Base-by-base conservation (phyloP, 768 basidiomycete genomes). In the Lactarius quietus region DNA sequence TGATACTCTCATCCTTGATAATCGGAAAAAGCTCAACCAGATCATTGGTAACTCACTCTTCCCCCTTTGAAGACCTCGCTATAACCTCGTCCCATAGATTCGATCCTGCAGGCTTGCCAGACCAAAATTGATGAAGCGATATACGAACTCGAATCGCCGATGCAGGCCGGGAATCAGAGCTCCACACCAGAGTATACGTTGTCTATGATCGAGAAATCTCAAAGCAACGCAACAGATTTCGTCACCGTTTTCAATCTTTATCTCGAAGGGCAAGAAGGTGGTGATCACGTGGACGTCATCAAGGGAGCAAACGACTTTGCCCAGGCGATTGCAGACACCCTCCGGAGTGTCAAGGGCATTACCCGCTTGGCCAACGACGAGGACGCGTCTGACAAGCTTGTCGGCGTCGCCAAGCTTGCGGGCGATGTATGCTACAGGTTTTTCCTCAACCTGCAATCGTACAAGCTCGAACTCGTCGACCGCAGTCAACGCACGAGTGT, bases 121-220 rank as follows among this genome's bases (percentile, higher is more conserved):
- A 91, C 95, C 70, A 98, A 98, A 76, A 89, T 99, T 29, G 97
- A 99, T 70, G 95, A 98, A 72, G 85, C 93, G 6, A 92, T 98
- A 70, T 99, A 98, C 76, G 97, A 98, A 76, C 84, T 99, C 48
- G 96, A 99, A 76, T 97, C 97, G 4, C 93, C 94, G 3, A 90
- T 92, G 45, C 92, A 94, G 72, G 90, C 90, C 5, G 97, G 96
- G 41, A 98, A 98, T 77, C 83, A 89, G 70, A 96, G 92, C 73
- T 93, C 96, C n/a, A 98, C 97, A 0, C 97, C 97, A 4, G 96
- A 98, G 74, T 98, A 98, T 75, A 96, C 95, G 1, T 80, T 98
- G 20, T 97, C 97, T 1, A 95, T 98, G 90, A 93, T 98, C 73
- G 97, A 99, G 76, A 98, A 98, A 78, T 90, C 94, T 1, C 79